Base-by-base conservation (phyloP, 768 basidiomycete genomes). In the Lactarius hatsudake region DNA sequence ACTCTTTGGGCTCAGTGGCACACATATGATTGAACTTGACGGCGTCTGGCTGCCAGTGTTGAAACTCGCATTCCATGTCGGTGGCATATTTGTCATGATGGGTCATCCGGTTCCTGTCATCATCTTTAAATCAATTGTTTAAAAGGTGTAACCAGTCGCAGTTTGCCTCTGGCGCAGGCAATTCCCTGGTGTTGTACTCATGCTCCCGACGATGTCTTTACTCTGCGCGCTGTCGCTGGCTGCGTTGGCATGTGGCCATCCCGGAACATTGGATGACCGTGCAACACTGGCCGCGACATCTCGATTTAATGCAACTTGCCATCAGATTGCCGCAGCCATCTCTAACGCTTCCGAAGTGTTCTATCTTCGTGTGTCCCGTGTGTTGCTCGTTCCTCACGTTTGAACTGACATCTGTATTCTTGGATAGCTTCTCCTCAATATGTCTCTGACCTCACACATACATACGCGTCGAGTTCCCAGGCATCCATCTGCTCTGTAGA, bases 401-500 rank as follows among this genome's bases (percentile, higher is more conserved):
- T 1, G 23, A 13, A 51, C n/a, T 26, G 12, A 48, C 3, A 48
- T n/a, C 7, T 48, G 5, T 5, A 18, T 43, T 43, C 6, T 20
- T 51, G 48, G n/a, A 26, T 23, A 51, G 48, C n/a, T 2, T 26
- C 48, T 13, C 13, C 12, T 51, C 23, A 51, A 26, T 51, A 51
- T 51, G 4, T 12, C 48, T 64, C 57, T 2, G 56, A 48, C 45
- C 59, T 64, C 23, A 13, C 12, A 51, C 48, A 51, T 12, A 13
- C 48, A 5, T 51, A 23, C 23, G 18, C 58, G 10, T 62, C 71
- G 0, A 71, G 65, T 23, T 40, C 48, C 9, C 9, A 70, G 43
- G 28, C 13, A 2, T 62, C 69, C 15, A 32, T 42, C 5, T 71
- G 71, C 60, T 69, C 68, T 0, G 71, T 71, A 12, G 71, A 71